Evolutionary conservation across 495 filamentous ascomycete species (phyloP).

Genomic region (Xylaria palmicola): DNA sequence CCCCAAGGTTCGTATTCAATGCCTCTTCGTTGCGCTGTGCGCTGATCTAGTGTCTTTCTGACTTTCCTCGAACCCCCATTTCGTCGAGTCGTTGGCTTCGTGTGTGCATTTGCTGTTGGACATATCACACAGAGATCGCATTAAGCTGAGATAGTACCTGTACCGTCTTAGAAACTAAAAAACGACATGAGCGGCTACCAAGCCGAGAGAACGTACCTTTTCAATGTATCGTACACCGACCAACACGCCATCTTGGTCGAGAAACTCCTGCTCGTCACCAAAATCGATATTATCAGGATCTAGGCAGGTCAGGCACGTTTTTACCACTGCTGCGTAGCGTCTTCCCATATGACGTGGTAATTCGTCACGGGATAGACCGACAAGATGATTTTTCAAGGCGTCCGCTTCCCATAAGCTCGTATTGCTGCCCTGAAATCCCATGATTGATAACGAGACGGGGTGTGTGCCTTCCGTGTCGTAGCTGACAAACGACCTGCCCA

Average conservation of each 20-base stretch:
- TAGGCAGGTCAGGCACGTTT: constrained; percentile 55
- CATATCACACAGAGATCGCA: neutral
- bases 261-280: constrained; percentile 45
- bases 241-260: constrained; percentile 50
- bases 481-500: constrained; percentile 51
- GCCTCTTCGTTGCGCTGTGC: too few species aligned
- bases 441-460: neutral
- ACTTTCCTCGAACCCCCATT: too few species aligned
- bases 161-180: neutral
- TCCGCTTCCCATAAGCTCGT: neutral
- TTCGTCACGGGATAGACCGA: constrained; percentile 33
- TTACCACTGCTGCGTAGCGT: constrained; percentile 46
- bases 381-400: constrained; percentile 22
- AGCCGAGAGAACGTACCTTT: constrained; percentile 20
- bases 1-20: too few species aligned
- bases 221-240: constrained; percentile 53
- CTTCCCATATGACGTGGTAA: constrained; percentile 48
- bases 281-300: constrained; percentile 49
- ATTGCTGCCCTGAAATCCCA: neutral
- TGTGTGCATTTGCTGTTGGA: too few species aligned
- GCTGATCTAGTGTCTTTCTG: too few species aligned
- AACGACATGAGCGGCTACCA: neutral
- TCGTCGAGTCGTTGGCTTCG: neutral
- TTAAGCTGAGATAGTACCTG: neutral
- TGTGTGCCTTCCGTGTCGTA: constrained; percentile 8